Percentiles rank a stretch among this genome's conserved stretches.
phyloP scores from a whole-genome alignment of 768 basidiomycete genomes.

The Tremella yokohamensis region DNA sequence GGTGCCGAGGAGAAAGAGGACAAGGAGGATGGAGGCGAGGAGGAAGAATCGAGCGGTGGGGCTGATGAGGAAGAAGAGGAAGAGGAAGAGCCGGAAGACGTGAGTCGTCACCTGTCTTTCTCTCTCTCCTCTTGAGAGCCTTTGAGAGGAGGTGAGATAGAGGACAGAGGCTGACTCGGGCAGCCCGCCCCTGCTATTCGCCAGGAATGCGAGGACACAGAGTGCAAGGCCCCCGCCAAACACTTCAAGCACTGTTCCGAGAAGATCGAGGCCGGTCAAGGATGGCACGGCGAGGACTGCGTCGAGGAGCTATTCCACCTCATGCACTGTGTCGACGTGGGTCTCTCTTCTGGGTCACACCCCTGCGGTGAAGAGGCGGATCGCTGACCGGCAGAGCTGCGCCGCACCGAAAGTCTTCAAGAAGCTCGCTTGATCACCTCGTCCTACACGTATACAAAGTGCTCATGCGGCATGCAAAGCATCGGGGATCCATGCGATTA shows the following conservation, averaged over 20 bases:
- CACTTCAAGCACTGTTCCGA: slow-evolving; percentile 90
- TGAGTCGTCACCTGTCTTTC: slow-evolving; percentile 59
- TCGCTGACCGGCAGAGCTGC: slow-evolving; percentile 50
- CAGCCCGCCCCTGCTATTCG: slow-evolving; percentile 68
- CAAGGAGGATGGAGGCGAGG: slow-evolving; percentile 50
- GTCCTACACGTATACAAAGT: too few species aligned
- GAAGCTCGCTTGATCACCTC: slow-evolving; percentile 57
- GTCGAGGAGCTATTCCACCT: slow-evolving; percentile 61
- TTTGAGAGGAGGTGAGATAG: neutral
- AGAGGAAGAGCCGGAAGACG: slow-evolving; percentile 73
- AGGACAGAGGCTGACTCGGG: neutral
- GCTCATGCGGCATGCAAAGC: too few species aligned
- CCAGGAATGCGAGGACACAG: slow-evolving; percentile 69
- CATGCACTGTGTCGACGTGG: slow-evolving; percentile 90
- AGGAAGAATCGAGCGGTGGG: slow-evolving; percentile 53
- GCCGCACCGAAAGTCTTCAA: slow-evolving; percentile 77
- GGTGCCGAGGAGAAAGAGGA: slow-evolving; percentile 52
- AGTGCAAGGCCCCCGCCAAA: slow-evolving; percentile 66
- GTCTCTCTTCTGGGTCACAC: slow-evolving; percentile 40
- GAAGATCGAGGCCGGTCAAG: slow-evolving; percentile 75
- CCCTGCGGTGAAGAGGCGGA: slow-evolving; percentile 11
- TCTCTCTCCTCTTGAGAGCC: neutral
- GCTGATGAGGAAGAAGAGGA: slow-evolving; percentile 60
- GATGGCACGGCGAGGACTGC: slow-evolving; percentile 86
- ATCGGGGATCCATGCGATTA: too few species aligned